Percentiles rank a stretch among this genome's conserved stretches.
Conservation (phyloP, 176 grass and related monocot genomes). For the Dactylis glomerata region DNA sequence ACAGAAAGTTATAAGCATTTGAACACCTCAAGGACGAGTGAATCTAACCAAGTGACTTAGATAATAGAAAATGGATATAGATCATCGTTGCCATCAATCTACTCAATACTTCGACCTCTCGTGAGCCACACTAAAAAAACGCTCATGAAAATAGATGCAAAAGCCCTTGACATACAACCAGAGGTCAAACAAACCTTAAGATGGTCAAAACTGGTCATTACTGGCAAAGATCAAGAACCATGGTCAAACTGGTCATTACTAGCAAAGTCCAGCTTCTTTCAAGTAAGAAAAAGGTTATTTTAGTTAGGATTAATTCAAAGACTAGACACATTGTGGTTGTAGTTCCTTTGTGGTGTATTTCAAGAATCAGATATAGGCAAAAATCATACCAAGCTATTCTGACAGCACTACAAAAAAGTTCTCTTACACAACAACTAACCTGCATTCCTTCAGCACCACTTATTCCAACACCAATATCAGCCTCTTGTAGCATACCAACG, state of each 20-base stretch:
- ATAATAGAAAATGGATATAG: not conserved
- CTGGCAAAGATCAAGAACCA: not conserved
- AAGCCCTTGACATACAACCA: not conserved
- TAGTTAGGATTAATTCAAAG: not conserved
- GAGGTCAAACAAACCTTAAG: not conserved
- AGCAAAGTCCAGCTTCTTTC: conserved; percentile 6
- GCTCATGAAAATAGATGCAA: not conserved
- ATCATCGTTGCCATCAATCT: not conserved
- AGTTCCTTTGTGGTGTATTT: not conserved
- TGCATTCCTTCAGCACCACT: conserved; percentile 99
- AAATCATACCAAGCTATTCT: not conserved
- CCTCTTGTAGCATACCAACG: conserved; percentile 97
- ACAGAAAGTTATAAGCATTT: conserved; percentile 8
- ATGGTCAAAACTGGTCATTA: not conserved
- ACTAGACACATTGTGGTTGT: not conserved
- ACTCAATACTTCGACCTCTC: not conserved
- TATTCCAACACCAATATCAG: conserved; percentile 93
- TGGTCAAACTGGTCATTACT: not conserved
- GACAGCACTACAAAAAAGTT: not conserved
- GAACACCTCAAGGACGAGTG: not conserved
- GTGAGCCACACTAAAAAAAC: not conserved
- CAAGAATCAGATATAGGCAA: not conserved
- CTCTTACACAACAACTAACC: conserved; percentile 40
- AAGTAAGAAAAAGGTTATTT: conserved; percentile 5
- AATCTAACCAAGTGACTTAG: not conserved